Evolutionary conservation across 1,139 yeast species (phyloP).

Genomic region (Lodderomyces metapsilosis): DNA sequence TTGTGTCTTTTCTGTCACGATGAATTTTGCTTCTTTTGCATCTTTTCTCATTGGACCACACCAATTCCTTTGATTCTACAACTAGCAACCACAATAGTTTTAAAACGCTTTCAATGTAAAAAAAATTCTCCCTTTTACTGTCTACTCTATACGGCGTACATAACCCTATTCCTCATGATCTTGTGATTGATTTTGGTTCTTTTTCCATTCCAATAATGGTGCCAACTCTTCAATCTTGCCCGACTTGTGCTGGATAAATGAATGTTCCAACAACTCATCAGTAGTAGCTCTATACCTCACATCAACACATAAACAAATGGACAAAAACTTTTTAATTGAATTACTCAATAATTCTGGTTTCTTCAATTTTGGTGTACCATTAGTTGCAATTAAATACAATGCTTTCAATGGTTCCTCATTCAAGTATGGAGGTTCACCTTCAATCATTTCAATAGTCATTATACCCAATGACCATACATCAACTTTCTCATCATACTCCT

Average conservation of each 20-base stretch:
- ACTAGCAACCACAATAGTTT: too few relatives aligned
- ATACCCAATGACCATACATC: conserved; percentile 98
- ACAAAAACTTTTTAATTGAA: conserved; percentile 80
- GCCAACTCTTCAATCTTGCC: conserved; percentile 70
- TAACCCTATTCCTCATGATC: conserved; percentile 1
- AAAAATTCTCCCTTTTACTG: too few relatives aligned
- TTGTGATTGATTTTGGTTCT: conserved; percentile 7
- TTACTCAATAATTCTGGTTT: conserved; percentile 77
- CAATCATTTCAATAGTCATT: conserved; percentile 98
- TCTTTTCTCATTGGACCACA: too few relatives aligned
- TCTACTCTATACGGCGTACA: too few relatives aligned
- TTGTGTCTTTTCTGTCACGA: too few relatives aligned
- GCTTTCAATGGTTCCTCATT: conserved; percentile 80
- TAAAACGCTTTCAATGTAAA: too few relatives aligned
- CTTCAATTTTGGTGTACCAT: conserved; percentile 94
- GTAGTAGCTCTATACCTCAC: conserved; percentile 90
- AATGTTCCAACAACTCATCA: conserved; percentile 79
- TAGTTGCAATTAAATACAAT: conserved; percentile 83
- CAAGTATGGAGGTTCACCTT: conserved; percentile 95
- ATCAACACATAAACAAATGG: conserved; percentile 93
- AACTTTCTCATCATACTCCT: conserved; percentile 94
- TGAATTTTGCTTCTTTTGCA: too few relatives aligned
- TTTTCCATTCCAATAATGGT: conserved; percentile 68
- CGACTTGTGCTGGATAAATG: conserved; percentile 68
- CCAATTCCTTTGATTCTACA: too few relatives aligned